Evolutionary conservation across 2,329 filamentous ascomycete genomes (phyloP).

Genomic region (Scytalidium lignicola): DNA sequence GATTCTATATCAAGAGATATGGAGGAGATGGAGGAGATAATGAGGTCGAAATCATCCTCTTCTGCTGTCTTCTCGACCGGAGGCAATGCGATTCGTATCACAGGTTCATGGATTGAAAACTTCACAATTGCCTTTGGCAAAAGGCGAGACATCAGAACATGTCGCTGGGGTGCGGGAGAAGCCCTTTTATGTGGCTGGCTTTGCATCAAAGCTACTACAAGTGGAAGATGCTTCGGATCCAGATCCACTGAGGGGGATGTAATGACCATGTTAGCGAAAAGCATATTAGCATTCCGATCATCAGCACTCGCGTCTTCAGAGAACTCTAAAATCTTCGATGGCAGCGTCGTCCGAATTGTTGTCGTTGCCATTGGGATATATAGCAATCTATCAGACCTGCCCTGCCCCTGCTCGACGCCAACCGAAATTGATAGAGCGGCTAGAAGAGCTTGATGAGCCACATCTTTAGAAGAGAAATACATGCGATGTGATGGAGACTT

Average conservation of each 20-base stretch:
- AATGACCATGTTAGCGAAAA: conserved; percentile 93
- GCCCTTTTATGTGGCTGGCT: conserved; percentile 40
- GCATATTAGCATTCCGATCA: conserved; percentile 90
- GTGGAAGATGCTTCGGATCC: conserved; percentile 83
- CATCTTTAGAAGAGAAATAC: conserved; percentile 91
- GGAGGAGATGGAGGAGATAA: conserved; percentile 92
- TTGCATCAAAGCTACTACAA: conserved; percentile 72
- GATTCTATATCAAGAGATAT: conserved; percentile 91
- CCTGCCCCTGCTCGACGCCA: conserved; percentile 84
- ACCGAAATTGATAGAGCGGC: conserved; percentile 90
- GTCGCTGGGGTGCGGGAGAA: conserved; percentile 43
- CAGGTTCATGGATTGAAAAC: conserved; percentile 93
- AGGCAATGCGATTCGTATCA: conserved; percentile 82
- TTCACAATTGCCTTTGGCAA: conserved; percentile 93
- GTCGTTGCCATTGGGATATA: conserved; percentile 98
- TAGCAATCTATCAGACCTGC: conserved; percentile 77
- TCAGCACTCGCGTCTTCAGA: conserved; percentile 65
- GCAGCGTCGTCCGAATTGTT: conserved; percentile 86
- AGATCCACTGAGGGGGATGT: conserved; percentile 94
- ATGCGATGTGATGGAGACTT: conserved; percentile 94
- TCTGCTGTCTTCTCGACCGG: conserved; percentile 62
- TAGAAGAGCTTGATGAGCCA: conserved; percentile 89
- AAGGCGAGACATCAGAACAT: conserved; percentile 79
- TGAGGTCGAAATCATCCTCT: conserved; percentile 83
- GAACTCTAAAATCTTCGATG: conserved; percentile 87